A percentile compares a stretch with the other conserved stretches of the same genome.
Conservation (phyloP, 169 alveolate species). For the Plasmodium blacklocki region DNA sequence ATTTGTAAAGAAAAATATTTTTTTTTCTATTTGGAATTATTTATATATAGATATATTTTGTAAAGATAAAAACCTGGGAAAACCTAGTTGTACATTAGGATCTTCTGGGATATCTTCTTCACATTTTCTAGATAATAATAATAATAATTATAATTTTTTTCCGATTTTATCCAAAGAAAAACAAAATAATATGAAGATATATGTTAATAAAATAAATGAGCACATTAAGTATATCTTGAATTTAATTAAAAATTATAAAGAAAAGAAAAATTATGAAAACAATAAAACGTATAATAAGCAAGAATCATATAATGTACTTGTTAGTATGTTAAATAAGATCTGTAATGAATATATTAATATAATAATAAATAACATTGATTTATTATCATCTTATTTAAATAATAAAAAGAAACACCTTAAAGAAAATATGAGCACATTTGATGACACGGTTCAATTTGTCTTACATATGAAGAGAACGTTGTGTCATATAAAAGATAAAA, state of each 20-base stretch:
- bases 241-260: neutral
- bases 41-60: slow-evolving; percentile 30
- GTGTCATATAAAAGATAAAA: too few species aligned
- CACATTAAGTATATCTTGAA: neutral
- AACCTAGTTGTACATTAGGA: neutral
- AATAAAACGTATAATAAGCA: neutral
- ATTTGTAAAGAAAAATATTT: slow-evolving; percentile 5
- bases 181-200: neutral
- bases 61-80: neutral
- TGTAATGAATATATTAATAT: neutral
- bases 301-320: too few species aligned
- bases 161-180: neutral
- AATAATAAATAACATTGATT: neutral
- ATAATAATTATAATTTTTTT: neutral
- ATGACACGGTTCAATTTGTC: too few species aligned
- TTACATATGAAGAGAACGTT: too few species aligned
- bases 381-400: too few species aligned
- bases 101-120: neutral
- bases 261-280: neutral
- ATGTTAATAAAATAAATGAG: neutral
- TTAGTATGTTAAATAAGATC: neutral
- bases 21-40: slow-evolving; percentile 48
- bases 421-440: too few species aligned
- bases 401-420: too few species aligned
- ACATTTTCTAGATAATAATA: too few species aligned